A percentile compares a stretch with the other conserved stretches of the same genome.
Conservation (phyloP, 768 basidiomycete species). For the Nidularia pulvinata region DNA sequence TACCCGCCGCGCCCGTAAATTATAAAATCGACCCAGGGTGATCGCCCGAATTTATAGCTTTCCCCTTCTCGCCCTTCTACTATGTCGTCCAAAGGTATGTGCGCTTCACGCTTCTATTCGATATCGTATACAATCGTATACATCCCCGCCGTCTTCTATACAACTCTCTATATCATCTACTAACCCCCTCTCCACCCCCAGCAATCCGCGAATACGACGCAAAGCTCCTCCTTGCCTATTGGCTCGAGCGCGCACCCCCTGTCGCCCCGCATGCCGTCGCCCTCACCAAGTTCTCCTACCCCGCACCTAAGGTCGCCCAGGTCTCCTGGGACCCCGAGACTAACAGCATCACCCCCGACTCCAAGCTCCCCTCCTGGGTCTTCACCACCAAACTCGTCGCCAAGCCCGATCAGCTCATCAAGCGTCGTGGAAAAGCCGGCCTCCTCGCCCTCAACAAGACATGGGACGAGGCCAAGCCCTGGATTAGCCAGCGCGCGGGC, state of each 20-base stretch:
- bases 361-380: slow-evolving; percentile 76
- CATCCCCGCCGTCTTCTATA: not conserved
- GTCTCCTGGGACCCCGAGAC: slow-evolving; percentile 81
- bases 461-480: slow-evolving; percentile 84
- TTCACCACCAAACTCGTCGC: slow-evolving; percentile 88
- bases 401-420: slow-evolving; percentile 99
- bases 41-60: not conserved
- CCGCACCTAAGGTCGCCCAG: slow-evolving; percentile 82
- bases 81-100: not conserved
- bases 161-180: too few relatives aligned
- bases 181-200: slow-evolving; percentile 7
- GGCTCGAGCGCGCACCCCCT: slow-evolving; percentile 89
- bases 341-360: slow-evolving; percentile 47
- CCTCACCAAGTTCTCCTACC: slow-evolving; percentile 63
- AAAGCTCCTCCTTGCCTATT: slow-evolving; percentile 96
- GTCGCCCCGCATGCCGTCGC: slow-evolving; percentile 60
- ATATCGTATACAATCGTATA: not conserved
- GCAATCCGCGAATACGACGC: slow-evolving; percentile 98
- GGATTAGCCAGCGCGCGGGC: slow-evolving; percentile 89
- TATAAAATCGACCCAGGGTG: too few relatives aligned
- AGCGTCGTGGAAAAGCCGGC: slow-evolving; percentile 98
- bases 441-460: slow-evolving; percentile 92
- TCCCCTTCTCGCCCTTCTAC: not conserved
- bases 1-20: not conserved
- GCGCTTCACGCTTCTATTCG: not conserved